Conservation (phyloP, 805 yeast genomes). For the Peterozyma toletana region DNA sequence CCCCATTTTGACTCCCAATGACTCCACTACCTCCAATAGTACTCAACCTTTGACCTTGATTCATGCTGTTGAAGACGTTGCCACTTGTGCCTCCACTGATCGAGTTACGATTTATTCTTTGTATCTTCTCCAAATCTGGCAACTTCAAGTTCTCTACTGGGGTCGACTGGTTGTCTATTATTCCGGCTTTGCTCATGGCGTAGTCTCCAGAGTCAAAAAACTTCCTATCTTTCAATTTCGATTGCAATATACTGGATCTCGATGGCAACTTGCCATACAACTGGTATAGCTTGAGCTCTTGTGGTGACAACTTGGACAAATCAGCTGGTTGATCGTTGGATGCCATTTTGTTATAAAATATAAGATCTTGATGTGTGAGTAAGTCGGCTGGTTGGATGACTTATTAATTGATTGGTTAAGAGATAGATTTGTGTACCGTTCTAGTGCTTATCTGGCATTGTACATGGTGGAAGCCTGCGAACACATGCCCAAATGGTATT, state of each 20-base stretch:
- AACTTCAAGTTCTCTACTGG: constrained; percentile 29
- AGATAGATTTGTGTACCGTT: too few relatives aligned
- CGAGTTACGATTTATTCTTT: constrained; percentile 52
- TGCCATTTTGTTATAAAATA: too few relatives aligned
- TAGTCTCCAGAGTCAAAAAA: constrained; percentile 94
- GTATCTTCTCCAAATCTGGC: constrained; percentile 53
- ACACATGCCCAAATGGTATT: too few relatives aligned
- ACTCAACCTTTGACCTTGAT: neutral
- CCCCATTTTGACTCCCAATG: constrained; percentile 27
- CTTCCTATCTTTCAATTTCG: constrained; percentile 79
- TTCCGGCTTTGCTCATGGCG: constrained; percentile 73
- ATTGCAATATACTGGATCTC: constrained; percentile 64
- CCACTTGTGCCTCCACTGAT: constrained; percentile 36
- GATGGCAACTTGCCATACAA: constrained; percentile 85
- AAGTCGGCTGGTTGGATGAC: too few relatives aligned
- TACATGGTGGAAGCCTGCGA: too few relatives aligned
- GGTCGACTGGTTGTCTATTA: constrained; percentile 14
- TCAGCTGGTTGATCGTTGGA: constrained; percentile 29
- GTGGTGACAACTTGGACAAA: constrained; percentile 56
- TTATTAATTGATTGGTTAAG: too few relatives aligned
- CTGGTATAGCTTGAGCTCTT: constrained; percentile 70
- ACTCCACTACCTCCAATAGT: constrained; percentile 4
- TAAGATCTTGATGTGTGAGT: too few relatives aligned
- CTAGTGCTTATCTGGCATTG: too few relatives aligned
- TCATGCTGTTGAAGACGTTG: constrained; percentile 1